phyloP scores from a whole-genome alignment of 441 rosid species.

The Eutrema salsugineum region DNA sequence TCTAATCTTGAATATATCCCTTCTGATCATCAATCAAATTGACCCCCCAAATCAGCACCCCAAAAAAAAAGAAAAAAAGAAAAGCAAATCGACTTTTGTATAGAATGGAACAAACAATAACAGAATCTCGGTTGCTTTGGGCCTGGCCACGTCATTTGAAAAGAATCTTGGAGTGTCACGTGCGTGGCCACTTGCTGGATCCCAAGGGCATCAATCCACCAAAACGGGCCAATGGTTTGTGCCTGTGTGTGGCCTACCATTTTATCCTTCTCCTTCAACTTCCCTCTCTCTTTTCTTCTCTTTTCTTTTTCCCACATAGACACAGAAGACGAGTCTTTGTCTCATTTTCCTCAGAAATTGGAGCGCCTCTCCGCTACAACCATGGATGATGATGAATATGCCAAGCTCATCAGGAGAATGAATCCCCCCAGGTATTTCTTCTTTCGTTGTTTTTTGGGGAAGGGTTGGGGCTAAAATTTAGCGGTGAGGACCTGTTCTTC shows the following conservation, averaged over 20 bases:
- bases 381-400: constrained; percentile 83
- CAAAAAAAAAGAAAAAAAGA: no score
- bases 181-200: constrained; percentile 11
- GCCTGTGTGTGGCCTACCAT: neutral
- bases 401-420: constrained; percentile 89
- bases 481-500: neutral
- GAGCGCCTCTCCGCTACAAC: constrained; percentile 18
- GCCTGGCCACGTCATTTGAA: constrained; percentile 9
- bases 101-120: neutral
- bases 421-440: constrained; percentile 72
- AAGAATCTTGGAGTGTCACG: constrained; percentile 21
- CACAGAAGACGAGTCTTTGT: neutral
- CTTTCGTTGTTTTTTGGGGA: neutral
- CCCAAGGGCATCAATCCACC: constrained; percentile 17
- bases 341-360: constrained; percentile 37
- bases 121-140: constrained; percentile 13
- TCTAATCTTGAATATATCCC: constrained; percentile 4
- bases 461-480: no score
- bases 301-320: neutral
- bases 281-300: neutral
- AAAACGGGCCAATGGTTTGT: neutral
- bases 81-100: neutral
- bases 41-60: neutral
- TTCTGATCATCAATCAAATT: neutral
- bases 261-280: constrained; percentile 16